Evolutionary conservation across 1,284 basidiomycete species (phyloP).

Genomic region (Pseudozyma flocculosa): DNA sequence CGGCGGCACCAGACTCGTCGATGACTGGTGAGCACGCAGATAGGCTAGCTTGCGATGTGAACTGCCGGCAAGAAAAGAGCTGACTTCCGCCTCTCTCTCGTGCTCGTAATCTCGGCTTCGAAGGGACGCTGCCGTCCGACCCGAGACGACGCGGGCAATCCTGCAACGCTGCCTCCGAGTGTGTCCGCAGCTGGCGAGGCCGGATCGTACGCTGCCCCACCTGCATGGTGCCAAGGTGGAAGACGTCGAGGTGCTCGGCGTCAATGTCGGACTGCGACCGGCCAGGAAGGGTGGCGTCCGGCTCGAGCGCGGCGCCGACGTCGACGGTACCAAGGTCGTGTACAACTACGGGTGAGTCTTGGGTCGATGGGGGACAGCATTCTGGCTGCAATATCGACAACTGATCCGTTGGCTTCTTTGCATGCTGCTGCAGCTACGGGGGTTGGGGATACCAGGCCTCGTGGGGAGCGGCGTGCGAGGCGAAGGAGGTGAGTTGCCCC

Average conservation of each 20-base stretch:
- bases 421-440: constrained; percentile 29
- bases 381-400: too few relatives aligned
- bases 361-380: neutral
- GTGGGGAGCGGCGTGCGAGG: constrained; percentile 45
- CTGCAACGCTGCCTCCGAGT: constrained; percentile 26
- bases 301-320: constrained; percentile 14
- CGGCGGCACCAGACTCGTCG: constrained; percentile 43
- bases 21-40: constrained; percentile 27
- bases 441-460: constrained; percentile 47
- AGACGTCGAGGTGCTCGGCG: constrained; percentile 31
- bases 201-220: neutral
- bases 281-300: constrained; percentile 34
- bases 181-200: constrained; percentile 21
- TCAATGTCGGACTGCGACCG: constrained; percentile 45
- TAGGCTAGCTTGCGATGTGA: too few relatives aligned
- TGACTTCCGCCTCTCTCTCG: too few relatives aligned
- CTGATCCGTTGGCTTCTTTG: too few relatives aligned
- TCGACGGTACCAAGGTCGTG: constrained; percentile 20
- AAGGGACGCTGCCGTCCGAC: neutral
- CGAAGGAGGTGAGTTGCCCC: constrained; percentile 13
- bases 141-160: constrained; percentile 37
- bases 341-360: constrained; percentile 22
- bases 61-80: too few relatives aligned
- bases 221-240: constrained; percentile 10
- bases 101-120: too few relatives aligned